These are phyloP conservation scores for Podospora pseudopauciseta DNA, from an alignment of 495 filamentous ascomycete genomes.

Conservation along the genomic window DNA sequence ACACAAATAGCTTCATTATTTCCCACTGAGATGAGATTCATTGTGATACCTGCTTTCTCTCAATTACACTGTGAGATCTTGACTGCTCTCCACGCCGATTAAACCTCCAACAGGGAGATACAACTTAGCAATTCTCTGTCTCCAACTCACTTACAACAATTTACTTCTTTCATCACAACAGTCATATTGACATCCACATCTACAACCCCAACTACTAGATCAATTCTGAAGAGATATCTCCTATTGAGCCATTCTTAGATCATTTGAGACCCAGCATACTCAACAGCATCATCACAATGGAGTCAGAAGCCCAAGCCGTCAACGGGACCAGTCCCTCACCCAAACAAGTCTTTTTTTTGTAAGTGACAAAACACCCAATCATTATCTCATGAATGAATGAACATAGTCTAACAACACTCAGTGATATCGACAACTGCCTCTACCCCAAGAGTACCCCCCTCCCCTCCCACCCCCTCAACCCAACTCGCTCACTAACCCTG, in stretches of 20 bases:
- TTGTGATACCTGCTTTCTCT: neutral
- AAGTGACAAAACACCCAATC: conserved; percentile 14
- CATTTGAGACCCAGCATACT: neutral
- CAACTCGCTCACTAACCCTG: neutral
- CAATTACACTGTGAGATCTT: neutral
- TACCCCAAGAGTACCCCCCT: conserved; percentile 56
- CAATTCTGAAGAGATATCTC: neutral
- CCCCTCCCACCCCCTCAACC: neutral
- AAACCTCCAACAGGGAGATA: neutral
- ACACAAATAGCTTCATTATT: neutral
- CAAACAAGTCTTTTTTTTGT: conserved; percentile 49
- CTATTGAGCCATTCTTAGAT: neutral
- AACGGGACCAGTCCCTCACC: conserved; percentile 19
- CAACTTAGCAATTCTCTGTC: neutral
- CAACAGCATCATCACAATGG: conserved; percentile 4
- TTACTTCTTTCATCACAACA: neutral
- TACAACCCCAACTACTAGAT: neutral
- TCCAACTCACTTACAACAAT: conserved; percentile 1
- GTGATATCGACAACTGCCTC: conserved; percentile 95
- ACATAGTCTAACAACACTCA: conserved; percentile 21
- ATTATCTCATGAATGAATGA: neutral
- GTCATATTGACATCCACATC: neutral
- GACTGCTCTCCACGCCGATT: neutral
- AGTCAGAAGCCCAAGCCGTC: conserved; percentile 1
- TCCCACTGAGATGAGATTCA: neutral